phyloP scores from a whole-genome alignment of 106 monocot genomes.

The Narthecium ossifragum region DNA sequence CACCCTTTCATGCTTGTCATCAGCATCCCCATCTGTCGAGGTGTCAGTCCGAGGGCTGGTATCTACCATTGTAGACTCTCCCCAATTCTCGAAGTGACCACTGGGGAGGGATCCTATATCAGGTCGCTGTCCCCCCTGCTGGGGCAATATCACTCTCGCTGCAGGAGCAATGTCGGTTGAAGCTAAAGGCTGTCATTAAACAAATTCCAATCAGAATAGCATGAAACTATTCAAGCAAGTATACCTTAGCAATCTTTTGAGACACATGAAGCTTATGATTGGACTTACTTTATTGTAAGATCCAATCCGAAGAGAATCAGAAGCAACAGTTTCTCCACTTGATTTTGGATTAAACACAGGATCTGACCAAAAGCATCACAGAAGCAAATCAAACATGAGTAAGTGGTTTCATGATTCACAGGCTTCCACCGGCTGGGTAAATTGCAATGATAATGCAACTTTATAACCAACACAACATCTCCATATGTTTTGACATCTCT shows the following conservation, averaged over 20 bases:
- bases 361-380: conserved; percentile 15
- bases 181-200: conserved; percentile 21
- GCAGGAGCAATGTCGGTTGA: conserved; percentile 23
- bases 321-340: conserved; percentile 17
- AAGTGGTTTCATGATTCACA: no score
- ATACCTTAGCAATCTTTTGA: background rate
- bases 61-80: conserved; percentile 66
- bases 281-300: conserved; percentile 26
- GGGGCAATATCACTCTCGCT: conserved; percentile 19
- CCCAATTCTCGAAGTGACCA: conserved; percentile 61
- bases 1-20: conserved; percentile 74
- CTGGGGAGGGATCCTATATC: conserved; percentile 26
- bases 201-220: background rate
- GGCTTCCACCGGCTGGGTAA: background rate
- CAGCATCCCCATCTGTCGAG: conserved; percentile 76
- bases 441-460: background rate
- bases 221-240: background rate
- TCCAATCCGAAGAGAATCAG: conserved; percentile 38
- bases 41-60: conserved; percentile 83
- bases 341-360: conserved; percentile 30
- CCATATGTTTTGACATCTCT: no score
- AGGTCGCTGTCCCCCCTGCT: conserved; percentile 21
- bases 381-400: no score
- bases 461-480: background rate
- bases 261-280: background rate